Evolutionary conservation across 306 rosid species (phyloP).

Genomic region (Notholithocarpus densiflorus): DNA sequence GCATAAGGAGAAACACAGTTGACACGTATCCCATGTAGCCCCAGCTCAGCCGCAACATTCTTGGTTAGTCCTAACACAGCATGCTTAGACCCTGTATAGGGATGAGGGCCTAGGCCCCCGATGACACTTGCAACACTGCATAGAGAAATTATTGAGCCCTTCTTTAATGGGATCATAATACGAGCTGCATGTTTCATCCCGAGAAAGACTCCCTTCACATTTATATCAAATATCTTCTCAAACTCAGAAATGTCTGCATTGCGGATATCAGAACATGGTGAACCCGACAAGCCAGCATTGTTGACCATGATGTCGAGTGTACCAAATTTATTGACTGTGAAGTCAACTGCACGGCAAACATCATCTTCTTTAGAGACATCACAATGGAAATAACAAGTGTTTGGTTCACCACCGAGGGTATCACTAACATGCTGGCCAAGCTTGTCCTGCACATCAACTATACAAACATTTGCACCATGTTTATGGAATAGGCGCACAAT

Average conservation of each 20-base stretch:
- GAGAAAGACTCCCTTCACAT: slow-evolving; percentile 73
- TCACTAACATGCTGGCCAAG: slow-evolving; percentile 52
- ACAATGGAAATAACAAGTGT: slow-evolving; percentile 42
- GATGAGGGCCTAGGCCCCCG: slow-evolving; percentile 65
- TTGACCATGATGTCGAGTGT: slow-evolving; percentile 81
- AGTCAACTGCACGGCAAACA: slow-evolving; percentile 52
- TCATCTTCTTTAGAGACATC: slow-evolving; percentile 70
- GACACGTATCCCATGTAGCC: slow-evolving; percentile 56
- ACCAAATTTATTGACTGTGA: slow-evolving; percentile 52
- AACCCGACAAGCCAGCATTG: slow-evolving; percentile 78
- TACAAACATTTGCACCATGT: slow-evolving; percentile 81
- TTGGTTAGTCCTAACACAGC: slow-evolving; percentile 75
- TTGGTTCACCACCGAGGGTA: slow-evolving; percentile 40
- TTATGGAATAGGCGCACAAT: slow-evolving; percentile 57
- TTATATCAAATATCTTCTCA: slow-evolving; percentile 61
- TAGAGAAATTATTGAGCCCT: slow-evolving; percentile 74
- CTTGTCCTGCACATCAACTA: slow-evolving; percentile 71
- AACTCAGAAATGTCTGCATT: slow-evolving; percentile 55
- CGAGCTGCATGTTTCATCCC: slow-evolving; percentile 88
- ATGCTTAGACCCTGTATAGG: slow-evolving; percentile 77
- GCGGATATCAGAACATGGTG: slow-evolving; percentile 70
- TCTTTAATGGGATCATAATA: slow-evolving; percentile 58
- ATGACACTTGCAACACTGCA: slow-evolving; percentile 46
- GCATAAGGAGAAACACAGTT: slow-evolving; percentile 67
- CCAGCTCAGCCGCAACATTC: slow-evolving; percentile 84